phyloP scores from a whole-genome alignment of 371 early-diverging fungal species.

The Apophysomyces ossiformis region DNA sequence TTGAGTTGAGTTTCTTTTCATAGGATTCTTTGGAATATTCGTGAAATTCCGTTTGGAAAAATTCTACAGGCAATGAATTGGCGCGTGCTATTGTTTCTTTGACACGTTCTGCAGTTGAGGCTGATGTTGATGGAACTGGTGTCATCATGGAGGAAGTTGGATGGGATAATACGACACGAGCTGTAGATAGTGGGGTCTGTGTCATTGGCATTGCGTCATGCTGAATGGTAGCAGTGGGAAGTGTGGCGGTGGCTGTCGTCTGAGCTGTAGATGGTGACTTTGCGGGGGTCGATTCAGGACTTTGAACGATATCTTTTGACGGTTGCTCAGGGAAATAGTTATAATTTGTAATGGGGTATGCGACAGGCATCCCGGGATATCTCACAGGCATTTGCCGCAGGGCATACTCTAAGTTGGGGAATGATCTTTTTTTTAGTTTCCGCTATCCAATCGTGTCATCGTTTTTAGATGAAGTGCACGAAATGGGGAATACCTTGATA shows the following conservation, averaged over 20 bases:
- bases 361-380: conserved; percentile 32
- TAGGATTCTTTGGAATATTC: conserved; percentile 56
- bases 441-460: conserved; percentile 5
- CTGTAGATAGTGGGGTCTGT: not conserved
- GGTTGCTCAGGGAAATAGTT: conserved; percentile 31
- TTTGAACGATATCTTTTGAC: conserved; percentile 19
- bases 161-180: conserved; percentile 3
- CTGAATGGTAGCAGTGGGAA: not conserved
- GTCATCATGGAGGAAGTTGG: conserved; percentile 14
- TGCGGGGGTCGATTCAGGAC: conserved; percentile 44
- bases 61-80: conserved; percentile 52
- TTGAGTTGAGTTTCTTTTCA: conserved; percentile 51
- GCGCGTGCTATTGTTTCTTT: conserved; percentile 55
- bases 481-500: not conserved
- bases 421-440: conserved; percentile 15
- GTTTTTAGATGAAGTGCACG: not conserved
- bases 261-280: conserved; percentile 16
- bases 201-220: conserved; percentile 3
- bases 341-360: conserved; percentile 32
- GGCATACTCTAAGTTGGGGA: conserved; percentile 34
- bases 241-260: not conserved
- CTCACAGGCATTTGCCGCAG: conserved; percentile 42
- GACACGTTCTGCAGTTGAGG: conserved; percentile 45
- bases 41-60: conserved; percentile 54
- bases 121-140: conserved; percentile 25